A percentile compares a stretch with the other conserved stretches of the same genome.
phyloP scores from a whole-genome alignment of 805 yeast species.

The Candida sithepensis region DNA sequence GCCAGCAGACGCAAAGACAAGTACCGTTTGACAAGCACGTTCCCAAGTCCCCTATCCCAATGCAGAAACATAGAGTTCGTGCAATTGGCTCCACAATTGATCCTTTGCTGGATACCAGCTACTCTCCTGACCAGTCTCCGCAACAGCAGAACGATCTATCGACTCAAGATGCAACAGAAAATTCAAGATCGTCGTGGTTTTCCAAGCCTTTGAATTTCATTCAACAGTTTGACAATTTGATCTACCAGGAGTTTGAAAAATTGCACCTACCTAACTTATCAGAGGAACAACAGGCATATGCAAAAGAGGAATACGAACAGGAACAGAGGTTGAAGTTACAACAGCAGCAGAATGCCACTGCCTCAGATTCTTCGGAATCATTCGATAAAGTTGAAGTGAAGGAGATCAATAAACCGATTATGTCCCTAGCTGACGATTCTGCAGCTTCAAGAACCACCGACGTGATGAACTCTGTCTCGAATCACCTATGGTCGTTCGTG shows the following conservation, averaged over 20 bases:
- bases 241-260: slow-evolving; percentile 64
- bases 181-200: slow-evolving; percentile 28
- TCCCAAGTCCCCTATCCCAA: slow-evolving; percentile 20
- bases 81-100: slow-evolving; percentile 15
- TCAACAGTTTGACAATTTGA: slow-evolving; percentile 64
- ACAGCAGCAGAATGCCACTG: neutral
- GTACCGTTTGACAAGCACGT: slow-evolving; percentile 12
- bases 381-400: slow-evolving; percentile 14
- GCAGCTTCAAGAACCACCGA: slow-evolving; percentile 18
- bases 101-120: slow-evolving; percentile 20
- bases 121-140: slow-evolving; percentile 10
- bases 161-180: slow-evolving; percentile 23
- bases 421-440: slow-evolving; percentile 16
- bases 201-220: slow-evolving; percentile 57
- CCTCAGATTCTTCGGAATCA: slow-evolving; percentile 14
- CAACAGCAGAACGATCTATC: slow-evolving; percentile 2
- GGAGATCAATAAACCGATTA: slow-evolving; percentile 25
- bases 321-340: neutral
- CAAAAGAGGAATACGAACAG: slow-evolving; percentile 3
- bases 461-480: slow-evolving; percentile 36
- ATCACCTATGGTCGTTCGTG: slow-evolving; percentile 48
- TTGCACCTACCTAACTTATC: slow-evolving; percentile 34
- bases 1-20: slow-evolving; percentile 7
- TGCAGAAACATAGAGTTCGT: slow-evolving; percentile 12
- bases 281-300: slow-evolving; percentile 9